Evolutionary conservation across 805 yeast genomes (phyloP).

Genomic region (Zygosaccharomyces bisporus): DNA sequence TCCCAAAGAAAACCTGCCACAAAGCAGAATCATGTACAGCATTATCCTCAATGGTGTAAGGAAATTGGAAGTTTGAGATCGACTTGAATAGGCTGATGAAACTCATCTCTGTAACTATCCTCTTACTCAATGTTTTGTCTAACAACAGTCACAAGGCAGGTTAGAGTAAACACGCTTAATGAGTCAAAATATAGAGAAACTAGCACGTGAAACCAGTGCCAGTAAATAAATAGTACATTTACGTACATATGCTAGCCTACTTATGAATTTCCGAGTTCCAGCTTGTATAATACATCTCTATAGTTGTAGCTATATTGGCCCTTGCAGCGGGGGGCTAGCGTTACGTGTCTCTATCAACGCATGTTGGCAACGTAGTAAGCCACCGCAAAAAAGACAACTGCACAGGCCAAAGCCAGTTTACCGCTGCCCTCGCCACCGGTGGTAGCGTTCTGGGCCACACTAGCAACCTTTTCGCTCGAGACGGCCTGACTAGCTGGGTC

Average conservation of each 20-base stretch:
- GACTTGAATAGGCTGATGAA: conserved; percentile 31
- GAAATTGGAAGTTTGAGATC: conserved; percentile 33
- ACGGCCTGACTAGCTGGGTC: conserved; percentile 55
- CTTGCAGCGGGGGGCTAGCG: neutral
- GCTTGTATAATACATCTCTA: conserved; percentile 8
- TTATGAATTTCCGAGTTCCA: neutral
- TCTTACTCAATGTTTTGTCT: neutral
- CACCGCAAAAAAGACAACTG: conserved; percentile 41
- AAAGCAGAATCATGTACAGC: conserved; percentile 24
- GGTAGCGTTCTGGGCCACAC: conserved; percentile 44
- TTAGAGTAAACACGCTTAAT: conserved; percentile 3
- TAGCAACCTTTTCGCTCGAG: conserved; percentile 26
- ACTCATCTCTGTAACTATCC: conserved; percentile 24
- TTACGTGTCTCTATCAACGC: conserved; percentile 1
- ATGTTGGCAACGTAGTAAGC: conserved; percentile 27
- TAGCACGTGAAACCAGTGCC: conserved; percentile 10
- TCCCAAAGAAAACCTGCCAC: conserved; percentile 31
- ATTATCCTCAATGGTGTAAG: conserved; percentile 27
- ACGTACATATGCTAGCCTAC: conserved; percentile 7
- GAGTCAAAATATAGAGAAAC: conserved; percentile 1
- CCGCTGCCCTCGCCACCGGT: conserved; percentile 66
- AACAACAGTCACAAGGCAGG: neutral
- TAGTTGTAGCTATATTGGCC: neutral
- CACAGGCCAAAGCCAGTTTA: conserved; percentile 77
- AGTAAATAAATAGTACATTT: conserved; percentile 10